Evolutionary conservation across 2,329 filamentous ascomycete genomes (phyloP), one percentile per base, ranked within the genome.

Genomic region (Cordyceps farinosa): DNA sequence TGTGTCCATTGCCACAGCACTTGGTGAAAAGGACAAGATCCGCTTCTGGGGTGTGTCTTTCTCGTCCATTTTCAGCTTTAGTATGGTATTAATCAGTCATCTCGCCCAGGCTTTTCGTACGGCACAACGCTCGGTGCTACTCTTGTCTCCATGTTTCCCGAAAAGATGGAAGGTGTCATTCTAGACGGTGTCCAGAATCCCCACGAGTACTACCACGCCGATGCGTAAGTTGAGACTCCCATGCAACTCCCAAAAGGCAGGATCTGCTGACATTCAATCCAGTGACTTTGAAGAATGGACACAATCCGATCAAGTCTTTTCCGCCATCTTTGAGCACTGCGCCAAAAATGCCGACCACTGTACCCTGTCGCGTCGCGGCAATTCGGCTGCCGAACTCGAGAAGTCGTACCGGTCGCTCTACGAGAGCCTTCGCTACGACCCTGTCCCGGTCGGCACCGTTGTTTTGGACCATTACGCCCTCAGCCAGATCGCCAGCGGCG

Each of bases 111-210:
- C 3, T 68, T 75, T 63, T 79, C 76, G 1, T 80, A 80, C 60
- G 78, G 78, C 15, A 76, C 75, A 1, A 67, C 73, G 6, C 66
- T 80, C 1, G 78, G 79, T 7, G 69, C 70, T 3, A 77, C 73
- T 0, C 67, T 75, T 13, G 75, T 75, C 7, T 73, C 76, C 27
- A 76, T 80, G 73, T 79, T 78, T 63, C 78, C 78, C 1, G 74
- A 79, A 29, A 69, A 73, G 45, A 70, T 79, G 29, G 76, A 76
- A 29, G 70, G 70, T 40, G 61, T 79, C 10, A 64, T 79, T 15
- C 65, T 80, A 2, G 78, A 80, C 65, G 75, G 75, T 54, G 70
- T 73, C 5, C 61, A 70, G 30, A 77, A 75, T 55, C 69, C 70
- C 7, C 69, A 69, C 36, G 67, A 76, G 47, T 76, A 74, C 63